phyloP scores from a whole-genome alignment of 1,139 yeast species.

The Nadsonia commutata region DNA sequence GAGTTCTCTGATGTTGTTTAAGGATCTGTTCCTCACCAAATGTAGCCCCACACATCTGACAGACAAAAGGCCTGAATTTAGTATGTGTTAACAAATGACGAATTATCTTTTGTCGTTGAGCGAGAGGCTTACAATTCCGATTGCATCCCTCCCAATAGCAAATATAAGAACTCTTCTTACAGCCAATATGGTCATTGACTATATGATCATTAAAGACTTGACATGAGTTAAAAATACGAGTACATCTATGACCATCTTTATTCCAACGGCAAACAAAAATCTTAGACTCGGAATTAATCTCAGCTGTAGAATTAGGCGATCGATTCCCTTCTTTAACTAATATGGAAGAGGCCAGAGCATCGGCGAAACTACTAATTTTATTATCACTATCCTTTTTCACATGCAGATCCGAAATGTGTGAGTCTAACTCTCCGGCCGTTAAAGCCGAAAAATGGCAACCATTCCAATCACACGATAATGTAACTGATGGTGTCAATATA shows the following conservation, averaged over 20 bases:
- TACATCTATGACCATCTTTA: neutral
- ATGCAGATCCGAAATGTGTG: neutral
- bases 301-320: no score
- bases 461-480: neutral
- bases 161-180: constrained; percentile 52
- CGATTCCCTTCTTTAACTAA: no score
- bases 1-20: constrained; percentile 68
- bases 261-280: neutral
- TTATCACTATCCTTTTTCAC: no score
- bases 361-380: no score
- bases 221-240: constrained; percentile 30
- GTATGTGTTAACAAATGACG: constrained; percentile 87
- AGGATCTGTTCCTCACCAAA: constrained; percentile 59
- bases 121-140: constrained; percentile 44
- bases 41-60: constrained; percentile 49
- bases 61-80: constrained; percentile 59
- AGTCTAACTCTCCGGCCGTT: neutral
- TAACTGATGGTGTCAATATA: neutral
- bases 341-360: no score
- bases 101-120: constrained; percentile 71
- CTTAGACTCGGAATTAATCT: no score
- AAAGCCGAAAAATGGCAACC: neutral
- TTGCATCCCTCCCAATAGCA: constrained; percentile 76
- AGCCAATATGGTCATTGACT: constrained; percentile 49
- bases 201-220: constrained; percentile 61